Evolutionary conservation across 2,329 filamentous ascomycete genomes (phyloP).

Genomic region (Penicillium sp.): DNA sequence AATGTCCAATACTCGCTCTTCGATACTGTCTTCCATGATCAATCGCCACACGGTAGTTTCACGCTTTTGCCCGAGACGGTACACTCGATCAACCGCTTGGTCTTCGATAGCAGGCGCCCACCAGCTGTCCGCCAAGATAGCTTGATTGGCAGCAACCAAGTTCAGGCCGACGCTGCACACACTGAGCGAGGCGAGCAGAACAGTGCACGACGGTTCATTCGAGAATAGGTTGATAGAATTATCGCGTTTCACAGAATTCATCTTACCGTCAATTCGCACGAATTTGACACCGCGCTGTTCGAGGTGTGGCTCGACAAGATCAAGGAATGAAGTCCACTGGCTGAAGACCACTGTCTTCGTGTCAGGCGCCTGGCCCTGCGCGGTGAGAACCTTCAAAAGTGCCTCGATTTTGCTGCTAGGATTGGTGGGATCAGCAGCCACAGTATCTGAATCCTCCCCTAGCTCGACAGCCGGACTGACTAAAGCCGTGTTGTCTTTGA

Average conservation of each 20-base stretch:
- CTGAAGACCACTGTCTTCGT: slow-evolving; percentile 79
- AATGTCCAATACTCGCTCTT: slow-evolving; percentile 72
- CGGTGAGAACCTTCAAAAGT: slow-evolving; percentile 66
- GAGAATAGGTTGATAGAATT: slow-evolving; percentile 62
- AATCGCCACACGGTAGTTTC: slow-evolving; percentile 74
- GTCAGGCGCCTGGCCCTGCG: slow-evolving; percentile 56
- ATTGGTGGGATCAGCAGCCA: slow-evolving; percentile 55
- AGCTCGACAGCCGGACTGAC: slow-evolving; percentile 60
- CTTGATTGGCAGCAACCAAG: slow-evolving; percentile 77
- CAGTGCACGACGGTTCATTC: slow-evolving; percentile 58
- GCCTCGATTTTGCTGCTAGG: slow-evolving; percentile 79
- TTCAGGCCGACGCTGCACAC: slow-evolving; percentile 85
- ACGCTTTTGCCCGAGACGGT: slow-evolving; percentile 74
- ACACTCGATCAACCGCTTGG: slow-evolving; percentile 82
- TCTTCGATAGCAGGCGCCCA: slow-evolving; percentile 92
- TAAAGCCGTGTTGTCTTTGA: slow-evolving; percentile 56
- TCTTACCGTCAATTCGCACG: slow-evolving; percentile 72
- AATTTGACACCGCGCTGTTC: slow-evolving; percentile 55
- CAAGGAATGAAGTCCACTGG: slow-evolving; percentile 73
- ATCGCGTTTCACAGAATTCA: slow-evolving; percentile 67
- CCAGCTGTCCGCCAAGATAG: slow-evolving; percentile 79
- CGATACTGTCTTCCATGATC: slow-evolving; percentile 72
- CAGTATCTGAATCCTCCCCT: slow-evolving; percentile 45
- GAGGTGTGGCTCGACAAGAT: slow-evolving; percentile 67
- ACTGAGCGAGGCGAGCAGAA: slow-evolving; percentile 74